Evolutionary conservation across 345 rosid genomes (phyloP), one percentile per base, ranked within the genome.

Genomic region (Cardamine chenopodiifolia): DNA sequence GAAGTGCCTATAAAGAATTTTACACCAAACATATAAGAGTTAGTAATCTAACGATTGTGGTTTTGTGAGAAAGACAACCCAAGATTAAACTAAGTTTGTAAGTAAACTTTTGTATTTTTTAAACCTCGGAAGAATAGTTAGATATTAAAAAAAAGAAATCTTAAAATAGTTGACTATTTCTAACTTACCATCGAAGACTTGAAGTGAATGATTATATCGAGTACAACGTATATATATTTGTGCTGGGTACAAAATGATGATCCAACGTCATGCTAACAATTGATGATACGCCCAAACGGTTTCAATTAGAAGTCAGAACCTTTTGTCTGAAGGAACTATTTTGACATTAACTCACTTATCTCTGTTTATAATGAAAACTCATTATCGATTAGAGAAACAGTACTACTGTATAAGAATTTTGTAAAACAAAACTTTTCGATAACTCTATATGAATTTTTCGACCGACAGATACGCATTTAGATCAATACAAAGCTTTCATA

Each of bases 231-330:
- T 65, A 47, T 18, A 20, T 15, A 66, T 32, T 32, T 48, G 5
- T 26, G 47, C 13, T 53, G 39, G 48, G 60, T 45, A 44, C 65
- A 56, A 4, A 74, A 74, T 47, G 50, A 74, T 74, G 66, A 66
- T 66, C 42, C 49, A 22, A 56, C 65, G 34, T 44, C 57, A 65
- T 55, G 64, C 56, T 55, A 73, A 42, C 66, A 59, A 49, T 56
- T 14, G 42, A 74, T 47, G 8, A 74, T 32, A 56, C 18, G 54
- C 49, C 59, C 73, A 37, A 50, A 60, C 47, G 62, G 18, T 67
- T 67, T 44, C 19, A 44, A 15, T 65, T 28, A 32, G 22, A 44
- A 50, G 20, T 73, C 25, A 49, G 17, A 74, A 28, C 14, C 26
- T 59, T 67, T 74, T 58, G 52, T 48, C 73, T 56, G 34, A 25